Base-by-base conservation (phyloP, 2,329 filamentous ascomycete genomes). In the Penicillium sp. region DNA sequence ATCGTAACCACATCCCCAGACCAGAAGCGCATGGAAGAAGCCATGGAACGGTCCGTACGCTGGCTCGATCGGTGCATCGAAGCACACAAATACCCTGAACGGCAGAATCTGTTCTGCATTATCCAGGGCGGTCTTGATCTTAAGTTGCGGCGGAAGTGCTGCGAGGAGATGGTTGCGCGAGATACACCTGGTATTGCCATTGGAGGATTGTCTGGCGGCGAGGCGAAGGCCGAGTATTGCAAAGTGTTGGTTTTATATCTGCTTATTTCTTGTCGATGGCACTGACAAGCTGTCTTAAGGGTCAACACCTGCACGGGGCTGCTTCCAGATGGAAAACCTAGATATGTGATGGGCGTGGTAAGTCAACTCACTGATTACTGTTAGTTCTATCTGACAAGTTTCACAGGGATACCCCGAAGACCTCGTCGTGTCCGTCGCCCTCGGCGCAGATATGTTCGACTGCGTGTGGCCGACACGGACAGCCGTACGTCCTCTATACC, bases 381-480 rank as follows among this genome's bases (percentile, higher is more conserved):
- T 23, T 47, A 42, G 8, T 9, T 26, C 21, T 43, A 43, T 35
- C 47, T 48, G 12, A 35, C 47, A 28, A 47, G 7, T 14, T 53
- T 12, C 49, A 24, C 53, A 83, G 81, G 91, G 94, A 12, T 99
- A 97, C 72, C 94, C 94, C 1, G 94, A 97, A 76, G 94, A 99
- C 68, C 79, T 99, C 56, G 84, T 99, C 1, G 92, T 99, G 40
- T 95, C 91, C 53, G 87, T 97, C 3, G 94, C 94, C 1, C 81
- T 99, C 0, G 94, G 94, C 3, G 94, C 94, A 49, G 94, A 99
- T 74, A 99, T 99, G 94, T 99, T 99, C 70, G 94, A 99, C 75
- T 99, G 95, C 69, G 94, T 99, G 6, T 99, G 94, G 94, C 95
- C 94, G 1, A 97, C 94, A 4, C 82, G 94, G 54, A 99, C 94